Evolutionary conservation across 1,284 basidiomycete species (phyloP), one percentile per base, ranked within the genome.

Genomic region (Thecaphora frezii): DNA sequence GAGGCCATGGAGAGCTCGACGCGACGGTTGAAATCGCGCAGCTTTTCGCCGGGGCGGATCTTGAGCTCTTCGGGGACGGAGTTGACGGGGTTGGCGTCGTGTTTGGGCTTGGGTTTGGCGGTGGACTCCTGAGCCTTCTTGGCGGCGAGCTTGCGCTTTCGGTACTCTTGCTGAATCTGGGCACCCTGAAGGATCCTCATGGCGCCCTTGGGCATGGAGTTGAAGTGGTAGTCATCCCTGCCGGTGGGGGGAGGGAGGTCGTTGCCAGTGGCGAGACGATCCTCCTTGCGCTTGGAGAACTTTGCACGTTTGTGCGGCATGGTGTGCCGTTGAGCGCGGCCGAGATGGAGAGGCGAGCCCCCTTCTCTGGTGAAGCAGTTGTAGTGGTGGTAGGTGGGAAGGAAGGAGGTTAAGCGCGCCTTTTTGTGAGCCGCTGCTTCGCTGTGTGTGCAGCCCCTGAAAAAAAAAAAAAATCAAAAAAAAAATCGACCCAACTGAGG

Each of bases 221-320:
- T 44, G 48, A 67, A 59, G 45, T 68, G 61, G 21, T 54, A 54
- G 24, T 59, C 51, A 30, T 65, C 56, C 18, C 41, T 40, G 48
- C 44, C 44, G 24, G 49, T 18, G 2, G 26, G 14, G 5, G 71
- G 67, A 23, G 72, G 63, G 19, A 66, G 51, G 46, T 73, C 54
- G 38, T 65, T 47, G 12, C 69, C 66, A 12, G 60, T 21, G 43
- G 49, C 44, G 47, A 59, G 57, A 38, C 70, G 68, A 46, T 67
- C 58, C 26, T 69, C 60, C 26, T 62, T 45, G 28, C 73, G 58
- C 41, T 58, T 58, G 14, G 70, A 71, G 41, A 54, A 56, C 38
- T 73, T 74, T 1, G 73, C 71, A 25, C 71, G 58, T 46, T 74
- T 74, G 61, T 73, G 71, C 21, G 73, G 73, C 73, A 74, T 74